Conservation (phyloP, 2,329 filamentous ascomycete genomes). For the Exserohilum rostratum region DNA sequence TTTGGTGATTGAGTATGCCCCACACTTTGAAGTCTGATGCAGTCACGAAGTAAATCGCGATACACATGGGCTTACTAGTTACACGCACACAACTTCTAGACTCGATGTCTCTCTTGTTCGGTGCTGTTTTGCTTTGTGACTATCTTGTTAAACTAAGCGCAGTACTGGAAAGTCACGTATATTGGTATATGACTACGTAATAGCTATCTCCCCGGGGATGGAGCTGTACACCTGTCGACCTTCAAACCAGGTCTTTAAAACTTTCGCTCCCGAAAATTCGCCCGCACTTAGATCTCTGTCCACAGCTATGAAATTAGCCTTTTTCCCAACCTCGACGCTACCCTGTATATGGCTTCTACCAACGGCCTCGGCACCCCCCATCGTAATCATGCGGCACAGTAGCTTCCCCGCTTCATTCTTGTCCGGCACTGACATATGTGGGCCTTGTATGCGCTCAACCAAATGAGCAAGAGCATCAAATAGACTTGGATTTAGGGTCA, state of each 20-base stretch:
- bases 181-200: too few species aligned
- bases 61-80: too few species aligned
- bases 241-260: slow-evolving; percentile 41
- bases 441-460: slow-evolving; percentile 18
- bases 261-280: slow-evolving; percentile 32
- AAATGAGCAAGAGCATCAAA: slow-evolving; percentile 18
- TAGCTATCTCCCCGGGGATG: too few species aligned
- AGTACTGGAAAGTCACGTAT: too few species aligned
- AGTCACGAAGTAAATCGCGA: too few species aligned
- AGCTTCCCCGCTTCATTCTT: too few species aligned
- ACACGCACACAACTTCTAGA: too few species aligned
- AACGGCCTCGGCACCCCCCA: slow-evolving; percentile 38
- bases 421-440: slow-evolving; percentile 11
- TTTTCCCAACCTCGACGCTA: slow-evolving; percentile 42
- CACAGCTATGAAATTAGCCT: slow-evolving; percentile 41
- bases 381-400: slow-evolving; percentile 28
- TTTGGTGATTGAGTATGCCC: too few species aligned
- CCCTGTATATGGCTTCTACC: slow-evolving; percentile 32
- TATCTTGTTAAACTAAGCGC: too few species aligned
- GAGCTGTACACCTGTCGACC: slow-evolving; percentile 2
- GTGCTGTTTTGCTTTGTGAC: too few species aligned
- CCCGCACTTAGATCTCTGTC: slow-evolving; percentile 38
- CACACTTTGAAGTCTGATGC: too few species aligned
- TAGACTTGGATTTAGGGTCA: slow-evolving; percentile 18
- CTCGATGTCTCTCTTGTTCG: too few species aligned